Conservation (phyloP, 257 asterid species). For the Solanum habrochaites region DNA sequence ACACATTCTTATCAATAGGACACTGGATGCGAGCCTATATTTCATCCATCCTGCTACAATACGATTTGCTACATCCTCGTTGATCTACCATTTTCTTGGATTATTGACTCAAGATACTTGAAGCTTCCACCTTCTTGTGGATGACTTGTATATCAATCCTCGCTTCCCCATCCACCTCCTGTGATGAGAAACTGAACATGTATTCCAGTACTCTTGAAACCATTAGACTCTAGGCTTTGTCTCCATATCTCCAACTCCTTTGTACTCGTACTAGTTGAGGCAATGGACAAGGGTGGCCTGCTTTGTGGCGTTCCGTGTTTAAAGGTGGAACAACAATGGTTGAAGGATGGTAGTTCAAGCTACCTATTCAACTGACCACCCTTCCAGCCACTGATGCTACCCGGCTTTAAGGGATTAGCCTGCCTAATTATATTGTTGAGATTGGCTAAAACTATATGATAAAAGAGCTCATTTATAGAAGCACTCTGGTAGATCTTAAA, state of each 20-base stretch:
- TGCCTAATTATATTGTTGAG: neutral
- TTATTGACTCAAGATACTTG: neutral
- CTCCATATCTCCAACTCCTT: neutral
- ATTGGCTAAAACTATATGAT: neutral
- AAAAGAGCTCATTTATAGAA: neutral
- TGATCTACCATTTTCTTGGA: neutral
- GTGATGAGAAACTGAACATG: neutral
- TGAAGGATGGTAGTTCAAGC: neutral
- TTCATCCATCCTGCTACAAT: neutral
- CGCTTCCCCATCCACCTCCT: neutral
- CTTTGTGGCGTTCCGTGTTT: neutral
- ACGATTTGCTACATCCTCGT: neutral
- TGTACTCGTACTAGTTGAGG: neutral
- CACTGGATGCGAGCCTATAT: neutral
- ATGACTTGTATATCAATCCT: neutral
- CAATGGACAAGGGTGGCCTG: neutral
- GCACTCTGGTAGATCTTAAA: neutral
- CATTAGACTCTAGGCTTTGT: neutral
- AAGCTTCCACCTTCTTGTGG: neutral
- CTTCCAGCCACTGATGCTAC: neutral
- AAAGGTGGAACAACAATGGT: neutral
- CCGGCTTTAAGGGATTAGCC: neutral
- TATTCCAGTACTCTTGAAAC: neutral
- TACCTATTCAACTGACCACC: neutral
- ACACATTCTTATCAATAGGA: neutral